Base-by-base conservation (phyloP, 2,329 filamentous ascomycete species). In the Diaporthe citriasiana region DNA sequence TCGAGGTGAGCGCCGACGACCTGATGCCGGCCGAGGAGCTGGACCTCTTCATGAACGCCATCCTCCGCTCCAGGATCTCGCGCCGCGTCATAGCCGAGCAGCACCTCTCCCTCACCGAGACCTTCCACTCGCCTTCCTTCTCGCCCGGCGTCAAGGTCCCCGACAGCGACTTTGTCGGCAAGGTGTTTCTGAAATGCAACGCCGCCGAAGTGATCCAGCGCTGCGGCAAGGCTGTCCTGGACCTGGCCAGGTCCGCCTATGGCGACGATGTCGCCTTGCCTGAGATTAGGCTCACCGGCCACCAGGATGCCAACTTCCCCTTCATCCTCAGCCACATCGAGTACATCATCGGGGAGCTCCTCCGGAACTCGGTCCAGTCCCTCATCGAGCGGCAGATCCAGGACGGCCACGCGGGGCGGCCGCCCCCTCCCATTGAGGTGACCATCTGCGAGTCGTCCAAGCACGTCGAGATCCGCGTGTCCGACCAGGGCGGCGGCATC, bases 21-120 rank as follows among this genome's bases (percentile, higher is more conserved):
- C 87, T 97, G 56, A 94, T 98, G 87, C 91, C 92, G 60, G 88
- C 93, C 0, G 91, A 93, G 27, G 92, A 95, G 74, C 93, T 97
- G 78, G 97, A 99, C 83, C 91, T 91, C 70, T 98, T 99, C 81
- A 98, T 98, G 94, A 98, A 96, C 79, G 97, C 94, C 0, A 92
- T 98, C 76, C 85, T 99, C 71, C 90, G 94, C 87, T 97, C 96
- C 75, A 91, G 97, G 74, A 99, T 99, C 78, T 98, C 95, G 57
- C 92, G 97, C 74, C 92, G 97, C 76, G 97, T 98, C 77, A 99
- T 99, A 80, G 97, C 97, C 45, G 97, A 99, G 83, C 97, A 99
- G 80, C 97, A 99, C 81, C 91, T 99, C 50, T 95, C 97, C 13
- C 89, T 99, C 25, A 98, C 95, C 6, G 95, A 98, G 78, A 98